Evolutionary conservation across 2,329 filamentous ascomycete species (phyloP).

Genomic region (Aspergillus tubingensis): DNA sequence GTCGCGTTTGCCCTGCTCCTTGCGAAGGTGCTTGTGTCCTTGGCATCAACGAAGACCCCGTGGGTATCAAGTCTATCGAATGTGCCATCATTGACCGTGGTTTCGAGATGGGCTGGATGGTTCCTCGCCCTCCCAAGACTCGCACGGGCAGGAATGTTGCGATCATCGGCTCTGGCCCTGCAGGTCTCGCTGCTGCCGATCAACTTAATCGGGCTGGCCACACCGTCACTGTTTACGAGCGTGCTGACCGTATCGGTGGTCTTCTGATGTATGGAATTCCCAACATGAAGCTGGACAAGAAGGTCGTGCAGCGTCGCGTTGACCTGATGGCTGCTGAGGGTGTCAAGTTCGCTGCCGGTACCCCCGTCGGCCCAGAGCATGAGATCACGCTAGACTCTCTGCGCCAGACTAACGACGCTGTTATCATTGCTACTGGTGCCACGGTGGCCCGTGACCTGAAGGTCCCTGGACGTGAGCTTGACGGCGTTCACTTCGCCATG

Average conservation of each 20-base stretch:
- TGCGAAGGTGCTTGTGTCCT: slow-evolving; percentile 95
- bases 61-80: slow-evolving; percentile 97
- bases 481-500: slow-evolving; percentile 95
- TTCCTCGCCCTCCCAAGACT: slow-evolving; percentile 73
- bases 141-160: slow-evolving; percentile 88
- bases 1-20: slow-evolving; percentile 92
- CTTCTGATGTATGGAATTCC: slow-evolving; percentile 98
- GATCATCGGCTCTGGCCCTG: slow-evolving; percentile 87
- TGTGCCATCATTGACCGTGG: slow-evolving; percentile 97
- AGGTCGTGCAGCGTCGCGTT: slow-evolving; percentile 89
- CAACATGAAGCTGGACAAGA: slow-evolving; percentile 99
- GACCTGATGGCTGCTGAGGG: slow-evolving; percentile 94
- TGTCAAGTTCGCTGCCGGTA: slow-evolving; percentile 75
- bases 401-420: slow-evolving; percentile 73
- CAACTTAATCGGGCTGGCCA: slow-evolving; percentile 94
- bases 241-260: slow-evolving; percentile 84
- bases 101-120: slow-evolving; percentile 98
- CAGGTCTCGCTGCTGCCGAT: slow-evolving; percentile 86
- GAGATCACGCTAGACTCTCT: slow-evolving; percentile 69
- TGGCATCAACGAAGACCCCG: slow-evolving; percentile 94
- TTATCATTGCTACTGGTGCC: slow-evolving; percentile 88
- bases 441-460: slow-evolving; percentile 91
- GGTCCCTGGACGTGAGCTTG: slow-evolving; percentile 82
- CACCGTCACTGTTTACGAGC: slow-evolving; percentile 86
- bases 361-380: slow-evolving; percentile 74